Evolutionary conservation across 768 basidiomycete species (phyloP), one percentile per base, ranked within the genome.

Genomic region (Neoboletus magnificus): DNA sequence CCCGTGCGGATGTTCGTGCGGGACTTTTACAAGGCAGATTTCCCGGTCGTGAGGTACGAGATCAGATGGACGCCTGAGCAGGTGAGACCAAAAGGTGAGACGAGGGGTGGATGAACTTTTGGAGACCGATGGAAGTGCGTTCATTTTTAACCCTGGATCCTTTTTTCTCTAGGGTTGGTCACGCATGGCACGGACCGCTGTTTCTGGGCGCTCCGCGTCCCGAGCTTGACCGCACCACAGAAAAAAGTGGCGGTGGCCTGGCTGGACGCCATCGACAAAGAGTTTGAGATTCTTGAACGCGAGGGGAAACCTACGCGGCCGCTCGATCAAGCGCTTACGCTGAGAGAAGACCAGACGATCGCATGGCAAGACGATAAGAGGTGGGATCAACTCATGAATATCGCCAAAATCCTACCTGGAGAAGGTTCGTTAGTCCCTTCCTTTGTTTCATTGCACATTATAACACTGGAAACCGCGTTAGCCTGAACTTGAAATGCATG

Each of bases 51-150:
- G 54, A 76, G 89, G 53, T 91, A 91, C 63, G 73, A 79, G 60
- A 85, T 91, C 50, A 73, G 80, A 32, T 89, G 86, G 85, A 81
- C 83, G 1, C 86, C 88, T 0, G 82, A 84, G 63, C 79, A 84
- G 49, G 61, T 74, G 44, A 78, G 83, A 9, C 74, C 78, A 2
- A 69, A 77, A 62, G 87, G 87, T 83, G 63, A 60, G 59, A 1
- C 13, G 18, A 5, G 41, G 39, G 3, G 2, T 7, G 9, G 22
- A 3, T 27, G 10, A 1, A 1, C 22, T 27, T 25, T 49, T 18
- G 30, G 20, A 50, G n/a, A 23, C 40, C 12, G 35, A 23, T 18
- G 33, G 36, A n/a, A 22, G 29, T 43, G 37, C 4, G 9, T 47
- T 30, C 22, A 11, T 22, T 29, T 35, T 8, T 35, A 20, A 40